Conservation (phyloP, 2,329 filamentous ascomycete species). For the Alternaria hordeiaustralica region DNA sequence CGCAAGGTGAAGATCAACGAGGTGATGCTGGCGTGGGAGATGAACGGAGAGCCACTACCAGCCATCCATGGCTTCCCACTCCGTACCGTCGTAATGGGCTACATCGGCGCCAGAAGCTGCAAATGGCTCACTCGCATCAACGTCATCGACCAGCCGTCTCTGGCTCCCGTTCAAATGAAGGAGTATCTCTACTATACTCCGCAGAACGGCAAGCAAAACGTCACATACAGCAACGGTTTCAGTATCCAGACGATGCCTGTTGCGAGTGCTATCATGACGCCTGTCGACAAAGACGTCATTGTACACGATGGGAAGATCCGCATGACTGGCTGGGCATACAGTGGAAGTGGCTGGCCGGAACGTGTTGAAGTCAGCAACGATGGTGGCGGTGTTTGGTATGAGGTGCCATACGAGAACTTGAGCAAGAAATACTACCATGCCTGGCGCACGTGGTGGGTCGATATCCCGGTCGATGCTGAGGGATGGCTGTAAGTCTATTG, state of each 20-base stretch:
- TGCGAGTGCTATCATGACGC: slow-evolving; percentile 70
- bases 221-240: slow-evolving; percentile 64
- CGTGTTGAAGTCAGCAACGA: slow-evolving; percentile 69
- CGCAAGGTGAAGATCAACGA: slow-evolving; percentile 71
- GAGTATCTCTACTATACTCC: slow-evolving; percentile 74
- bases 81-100: slow-evolving; percentile 67
- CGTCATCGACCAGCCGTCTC: slow-evolving; percentile 62
- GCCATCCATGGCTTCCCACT: slow-evolving; percentile 71
- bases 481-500: slow-evolving; percentile 48
- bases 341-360: slow-evolving; percentile 58
- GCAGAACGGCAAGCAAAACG: slow-evolving; percentile 72
- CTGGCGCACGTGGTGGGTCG: slow-evolving; percentile 70
- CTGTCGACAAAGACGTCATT: slow-evolving; percentile 65
- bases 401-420: slow-evolving; percentile 65
- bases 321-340: slow-evolving; percentile 57
- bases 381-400: slow-evolving; percentile 70
- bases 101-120: slow-evolving; percentile 68
- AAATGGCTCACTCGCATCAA: slow-evolving; percentile 71
- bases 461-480: slow-evolving; percentile 63
- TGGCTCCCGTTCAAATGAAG: slow-evolving; percentile 67
- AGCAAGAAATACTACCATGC: slow-evolving; percentile 67
- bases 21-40: slow-evolving; percentile 73
- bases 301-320: slow-evolving; percentile 66
- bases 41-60: slow-evolving; percentile 71
- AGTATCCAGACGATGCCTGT: slow-evolving; percentile 77